Evolutionary conservation across 2,329 filamentous ascomycete species (phyloP).

Genomic region (Hypoxylon sp.): DNA sequence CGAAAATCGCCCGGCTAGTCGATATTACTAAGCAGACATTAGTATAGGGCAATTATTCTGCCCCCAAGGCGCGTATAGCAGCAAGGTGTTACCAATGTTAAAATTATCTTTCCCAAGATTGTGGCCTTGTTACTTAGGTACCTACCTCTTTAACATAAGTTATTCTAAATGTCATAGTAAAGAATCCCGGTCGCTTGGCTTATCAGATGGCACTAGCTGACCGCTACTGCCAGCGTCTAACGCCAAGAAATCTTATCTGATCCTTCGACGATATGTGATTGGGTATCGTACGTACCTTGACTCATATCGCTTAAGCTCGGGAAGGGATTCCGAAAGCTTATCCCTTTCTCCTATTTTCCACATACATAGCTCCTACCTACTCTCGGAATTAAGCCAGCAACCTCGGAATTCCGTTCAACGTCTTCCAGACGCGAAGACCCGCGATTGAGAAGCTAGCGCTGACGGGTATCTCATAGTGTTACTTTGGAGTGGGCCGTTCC

Average conservation of each 20-base stretch:
- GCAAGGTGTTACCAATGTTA: not conserved
- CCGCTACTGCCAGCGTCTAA: conserved; percentile 1
- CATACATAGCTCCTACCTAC: no score
- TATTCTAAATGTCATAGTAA: no score
- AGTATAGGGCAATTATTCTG: not conserved
- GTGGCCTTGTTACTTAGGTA: not conserved
- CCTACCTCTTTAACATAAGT: not conserved
- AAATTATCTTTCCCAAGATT: not conserved
- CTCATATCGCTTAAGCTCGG: conserved; percentile 5
- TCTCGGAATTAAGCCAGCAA: no score
- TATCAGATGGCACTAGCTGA: conserved; percentile 40
- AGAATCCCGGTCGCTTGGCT: conserved; percentile 6
- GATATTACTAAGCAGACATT: not conserved
- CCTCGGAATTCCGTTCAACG: conserved; percentile 10
- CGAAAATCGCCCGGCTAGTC: not conserved
- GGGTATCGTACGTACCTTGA: conserved; percentile 1
- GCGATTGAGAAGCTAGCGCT: not conserved
- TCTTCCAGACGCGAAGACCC: not conserved
- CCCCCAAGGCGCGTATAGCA: not conserved
- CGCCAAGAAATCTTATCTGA: conserved; percentile 37
- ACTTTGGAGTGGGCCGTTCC: conserved; percentile 6
- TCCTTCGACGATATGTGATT: conserved; percentile 13
- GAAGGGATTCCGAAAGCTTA: not conserved
- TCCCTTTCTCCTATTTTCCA: not conserved
- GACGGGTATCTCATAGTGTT: conserved; percentile 3